Base-by-base conservation (phyloP, 2,329 filamentous ascomycete species). In the Sphaerulina musiva region DNA sequence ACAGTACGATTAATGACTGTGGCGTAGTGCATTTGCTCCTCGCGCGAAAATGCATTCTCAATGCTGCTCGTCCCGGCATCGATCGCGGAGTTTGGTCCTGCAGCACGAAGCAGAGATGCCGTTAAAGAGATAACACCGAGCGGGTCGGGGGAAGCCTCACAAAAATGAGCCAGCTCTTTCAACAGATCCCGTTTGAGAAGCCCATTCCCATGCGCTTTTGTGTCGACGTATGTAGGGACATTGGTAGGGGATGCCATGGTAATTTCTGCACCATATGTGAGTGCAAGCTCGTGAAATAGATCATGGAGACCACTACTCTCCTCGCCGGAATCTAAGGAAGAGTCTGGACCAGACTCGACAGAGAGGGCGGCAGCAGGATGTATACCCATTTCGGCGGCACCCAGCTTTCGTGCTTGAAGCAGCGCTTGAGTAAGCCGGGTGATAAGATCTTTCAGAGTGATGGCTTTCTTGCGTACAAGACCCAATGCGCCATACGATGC, bases 371-470 rank as follows among this genome's bases (percentile, higher is more conserved):
- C 89, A 14, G 92, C 92, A 40, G 93, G 93, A 72, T 97, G 92
- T 36, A 98, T 89, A 3, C 92, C 93, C 65, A 93, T 88, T 67
- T 97, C 93, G n/a, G 93, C 91, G 40, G 93, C 93, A 32, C 92
- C 92, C 46, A 92, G 80, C 45, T 95, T 96, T 39, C 93, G 82
- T 12, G 93, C 93, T 70, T 96, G 89, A 4, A 95, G 85, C 7
- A 98, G 78, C 2, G 88, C 90, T 34, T 85, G 85, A 49, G 95
- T 88, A 40, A 97, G 77, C 12, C 90, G 84, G 3, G 84, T 85
- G 7, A 98, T 80, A 47, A 97, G 78, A 66, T 96, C 90, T 62
- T 88, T 85, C 64, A 95, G 80, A 0, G 96, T 83, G 73, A 97
- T 86, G 4, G 88, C 90, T 70, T 95, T 95, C 73, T 96, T 97